These are phyloP conservation scores for Ustilaginoidea virens DNA, from an alignment of 2,329 filamentous ascomycete genomes.

Conservation along the genomic window DNA sequence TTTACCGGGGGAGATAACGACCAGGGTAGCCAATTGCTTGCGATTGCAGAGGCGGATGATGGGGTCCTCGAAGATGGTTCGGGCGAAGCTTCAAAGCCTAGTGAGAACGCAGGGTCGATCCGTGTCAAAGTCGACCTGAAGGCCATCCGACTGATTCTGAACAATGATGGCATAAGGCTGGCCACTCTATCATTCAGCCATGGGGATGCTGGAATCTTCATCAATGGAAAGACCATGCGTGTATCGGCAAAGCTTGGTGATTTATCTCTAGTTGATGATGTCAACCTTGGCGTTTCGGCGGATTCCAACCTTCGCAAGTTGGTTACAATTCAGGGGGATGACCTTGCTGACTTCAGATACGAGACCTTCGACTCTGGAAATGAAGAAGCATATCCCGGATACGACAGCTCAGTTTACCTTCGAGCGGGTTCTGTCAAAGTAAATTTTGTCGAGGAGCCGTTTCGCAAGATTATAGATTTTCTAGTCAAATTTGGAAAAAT, in stretches of 20 bases:
- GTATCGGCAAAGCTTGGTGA: constrained; percentile 79
- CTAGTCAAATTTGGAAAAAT: constrained; percentile 98
- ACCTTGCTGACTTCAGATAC: constrained; percentile 92
- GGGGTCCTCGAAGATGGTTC: constrained; percentile 20
- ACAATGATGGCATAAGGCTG: constrained; percentile 91
- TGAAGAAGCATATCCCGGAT: constrained; percentile 66
- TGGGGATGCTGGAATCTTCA: constrained; percentile 78
- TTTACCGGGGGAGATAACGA: constrained; percentile 53
- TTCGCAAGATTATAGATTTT: constrained; percentile 96
- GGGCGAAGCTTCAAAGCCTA: constrained; percentile 19
- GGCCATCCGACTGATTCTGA: constrained; percentile 84
- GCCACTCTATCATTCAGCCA: constrained; percentile 88
- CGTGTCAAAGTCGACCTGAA: constrained; percentile 88
- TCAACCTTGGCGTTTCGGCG: constrained; percentile 76
- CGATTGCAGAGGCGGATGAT: constrained; percentile 19
- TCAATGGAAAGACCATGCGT: constrained; percentile 74
- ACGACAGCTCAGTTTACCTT: constrained; percentile 82
- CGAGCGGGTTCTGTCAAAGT: constrained; percentile 90
- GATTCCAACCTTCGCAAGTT: constrained; percentile 71
- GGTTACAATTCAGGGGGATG: constrained; percentile 87
- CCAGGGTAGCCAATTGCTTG: constrained; percentile 13
- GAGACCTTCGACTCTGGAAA: constrained; percentile 77
- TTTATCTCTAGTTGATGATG: constrained; percentile 77
- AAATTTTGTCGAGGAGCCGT: constrained; percentile 93
- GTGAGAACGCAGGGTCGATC: constrained; percentile 51